A percentile compares a stretch with the other conserved stretches of the same genome.
Conservation (phyloP, 2,329 filamentous ascomycete species). For the Karstenula rhodostoma region DNA sequence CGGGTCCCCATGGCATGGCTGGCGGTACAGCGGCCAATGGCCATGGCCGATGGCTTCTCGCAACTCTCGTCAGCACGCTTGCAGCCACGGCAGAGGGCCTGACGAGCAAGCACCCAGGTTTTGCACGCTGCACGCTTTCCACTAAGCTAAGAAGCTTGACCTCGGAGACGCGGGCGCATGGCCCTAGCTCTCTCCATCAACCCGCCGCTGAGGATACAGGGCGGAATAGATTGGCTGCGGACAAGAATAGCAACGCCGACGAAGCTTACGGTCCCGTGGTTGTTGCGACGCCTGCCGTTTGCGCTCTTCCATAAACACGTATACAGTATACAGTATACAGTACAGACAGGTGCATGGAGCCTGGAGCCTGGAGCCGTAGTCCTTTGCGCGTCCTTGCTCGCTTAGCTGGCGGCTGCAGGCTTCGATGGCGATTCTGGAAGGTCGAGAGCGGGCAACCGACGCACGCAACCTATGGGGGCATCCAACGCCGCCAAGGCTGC, state of each 20-base stretch:
- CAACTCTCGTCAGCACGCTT: constrained; percentile 16
- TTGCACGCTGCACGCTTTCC: constrained; percentile 20
- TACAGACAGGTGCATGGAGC: neutral
- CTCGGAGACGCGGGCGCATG: constrained; percentile 41
- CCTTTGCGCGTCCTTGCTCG: constrained; percentile 3
- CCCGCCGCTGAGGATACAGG: constrained; percentile 29
- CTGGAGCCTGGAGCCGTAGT: no score
- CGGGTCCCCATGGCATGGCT: constrained; percentile 1
- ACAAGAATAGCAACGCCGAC: constrained; percentile 31
- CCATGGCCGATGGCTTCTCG: neutral
- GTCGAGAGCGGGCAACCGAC: constrained; percentile 11
- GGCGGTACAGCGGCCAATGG: constrained; percentile 18
- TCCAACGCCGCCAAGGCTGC: constrained; percentile 16
- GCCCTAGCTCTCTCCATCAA: constrained; percentile 35
- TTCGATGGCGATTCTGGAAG: constrained; percentile 14
- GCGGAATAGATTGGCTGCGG: constrained; percentile 29
- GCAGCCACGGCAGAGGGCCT: constrained; percentile 21
- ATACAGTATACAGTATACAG: no score
- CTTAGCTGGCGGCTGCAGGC: constrained; percentile 8
- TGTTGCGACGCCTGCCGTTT: constrained; percentile 15
- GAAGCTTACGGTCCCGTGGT: constrained; percentile 16
- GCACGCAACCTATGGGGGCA: constrained; percentile 14
- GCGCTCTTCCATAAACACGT: neutral
- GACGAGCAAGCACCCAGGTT: constrained; percentile 12
- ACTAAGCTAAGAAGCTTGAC: constrained; percentile 34